Base-by-base conservation (phyloP, 2,329 filamentous ascomycete genomes). In the Claviceps paspali region DNA sequence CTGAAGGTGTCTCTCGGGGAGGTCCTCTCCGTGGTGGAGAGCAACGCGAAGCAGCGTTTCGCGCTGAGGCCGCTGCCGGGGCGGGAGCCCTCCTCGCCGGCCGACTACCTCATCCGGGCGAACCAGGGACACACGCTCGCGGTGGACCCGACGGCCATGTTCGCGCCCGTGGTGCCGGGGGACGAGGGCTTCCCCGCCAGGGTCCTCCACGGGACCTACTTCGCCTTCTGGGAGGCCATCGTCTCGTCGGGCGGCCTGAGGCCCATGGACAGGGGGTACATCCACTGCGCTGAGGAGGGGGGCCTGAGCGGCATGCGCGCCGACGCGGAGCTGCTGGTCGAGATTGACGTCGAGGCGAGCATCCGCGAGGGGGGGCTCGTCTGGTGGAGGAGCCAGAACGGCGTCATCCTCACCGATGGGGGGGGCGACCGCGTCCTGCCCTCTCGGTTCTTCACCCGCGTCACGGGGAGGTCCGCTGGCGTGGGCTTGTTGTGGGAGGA, bases 51-150 rank as follows among this genome's bases (percentile, higher is more conserved):
- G 63, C 82, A 95, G 58, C 82, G 91, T 28, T 98, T 92, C 64
- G 73, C 77, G 2, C 67, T 96, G 51, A 78, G 85, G 37, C 71
- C n/a, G n/a, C n/a, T n/a, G n/a, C n/a, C n/a, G n/a, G n/a, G n/a
- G n/a, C n/a, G n/a, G 9, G 44, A 49, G 14, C 53, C 54, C 15
- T 52, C 53, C 7, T 64, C 80, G 35, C 68, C 83, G 0, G 56
- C 67, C 0, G 68, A 81, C 55, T 95, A 79, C 64, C 68, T 92
- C 23, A 95, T 98, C 60, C 85, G 91, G 50, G 91, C 91, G 21
- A 94, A 92, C 52, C 91, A 96, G 62, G 91, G 91, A 38, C 91
- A 96, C 64, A 85, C 76, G 49, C 82, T 98, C 52, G 75, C 76
- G 51, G 62, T 77, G 26, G 79, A 83, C 21, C 75, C 75, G n/a